Conservation (phyloP, 176 grass and related monocot species). For the Themeda triandra region DNA sequence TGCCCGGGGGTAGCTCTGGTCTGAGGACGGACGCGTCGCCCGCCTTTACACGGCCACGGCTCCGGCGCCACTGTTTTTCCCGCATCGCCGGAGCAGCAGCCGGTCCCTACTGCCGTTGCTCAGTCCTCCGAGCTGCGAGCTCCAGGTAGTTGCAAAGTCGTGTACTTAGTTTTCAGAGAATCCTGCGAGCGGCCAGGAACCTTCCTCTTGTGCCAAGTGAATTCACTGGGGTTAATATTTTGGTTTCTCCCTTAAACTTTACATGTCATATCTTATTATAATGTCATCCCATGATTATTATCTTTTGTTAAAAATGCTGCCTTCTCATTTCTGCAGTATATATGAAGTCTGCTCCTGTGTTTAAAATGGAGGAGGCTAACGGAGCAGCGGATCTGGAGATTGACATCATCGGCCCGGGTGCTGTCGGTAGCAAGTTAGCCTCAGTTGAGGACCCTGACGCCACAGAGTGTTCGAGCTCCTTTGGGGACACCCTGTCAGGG, state of each 20-base stretch:
- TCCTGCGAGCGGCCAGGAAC: no score
- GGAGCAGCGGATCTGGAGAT: slow-evolving; percentile 39
- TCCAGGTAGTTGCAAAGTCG: background rate
- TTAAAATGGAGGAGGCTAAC: slow-evolving; percentile 31
- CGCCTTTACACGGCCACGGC: background rate
- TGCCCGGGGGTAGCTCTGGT: no score
- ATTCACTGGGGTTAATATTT: background rate
- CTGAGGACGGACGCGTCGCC: background rate
- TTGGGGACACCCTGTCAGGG: slow-evolving; percentile 76
- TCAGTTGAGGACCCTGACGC: slow-evolving; percentile 56
- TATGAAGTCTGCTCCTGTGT: background rate
- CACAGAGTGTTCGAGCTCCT: slow-evolving; percentile 90
- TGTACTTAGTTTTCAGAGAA: background rate
- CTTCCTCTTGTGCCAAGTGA: background rate
- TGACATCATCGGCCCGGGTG: slow-evolving; percentile 30
- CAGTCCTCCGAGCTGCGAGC: background rate
- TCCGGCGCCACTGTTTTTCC: background rate
- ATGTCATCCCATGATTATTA: background rate
- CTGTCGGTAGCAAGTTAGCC: slow-evolving; percentile 25
- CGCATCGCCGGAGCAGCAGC: background rate
- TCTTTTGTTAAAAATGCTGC: background rate
- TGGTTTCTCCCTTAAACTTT: background rate
- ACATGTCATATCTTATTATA: background rate
- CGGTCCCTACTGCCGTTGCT: no score
- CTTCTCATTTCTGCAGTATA: background rate